A percentile compares a stretch with the other conserved stretches of the same genome.
Evolutionary conservation across 805 yeast genomes (phyloP).

Genomic region (Nakazawaea populi): DNA sequence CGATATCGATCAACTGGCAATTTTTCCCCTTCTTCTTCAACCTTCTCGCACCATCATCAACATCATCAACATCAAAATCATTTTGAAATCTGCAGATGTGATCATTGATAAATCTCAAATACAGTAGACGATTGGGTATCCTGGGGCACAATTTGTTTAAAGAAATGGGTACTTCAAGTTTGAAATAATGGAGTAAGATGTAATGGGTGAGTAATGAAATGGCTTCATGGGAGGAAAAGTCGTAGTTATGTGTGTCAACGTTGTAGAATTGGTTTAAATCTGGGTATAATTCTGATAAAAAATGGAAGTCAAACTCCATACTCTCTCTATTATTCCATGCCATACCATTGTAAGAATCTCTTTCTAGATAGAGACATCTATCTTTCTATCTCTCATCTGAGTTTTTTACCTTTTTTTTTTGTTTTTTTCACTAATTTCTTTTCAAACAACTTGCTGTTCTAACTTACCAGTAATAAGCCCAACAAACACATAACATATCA

Average conservation of each 20-base stretch:
- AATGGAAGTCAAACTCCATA: conserved; percentile 12
- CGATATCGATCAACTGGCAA: conserved; percentile 31
- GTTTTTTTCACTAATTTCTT: too few species aligned
- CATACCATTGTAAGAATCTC: too few species aligned
- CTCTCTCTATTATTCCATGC: neutral
- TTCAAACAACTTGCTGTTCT: too few species aligned
- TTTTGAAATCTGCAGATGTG: neutral
- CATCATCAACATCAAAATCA: too few species aligned
- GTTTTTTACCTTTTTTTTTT: neutral
- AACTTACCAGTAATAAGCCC: too few species aligned
- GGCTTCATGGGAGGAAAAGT: conserved; percentile 18
- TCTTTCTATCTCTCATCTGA: too few species aligned
- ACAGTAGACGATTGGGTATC: conserved; percentile 23
- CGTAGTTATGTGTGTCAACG: conserved; percentile 10
- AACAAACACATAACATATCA: neutral
- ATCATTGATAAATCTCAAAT: conserved; percentile 17
- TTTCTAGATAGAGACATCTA: too few species aligned
- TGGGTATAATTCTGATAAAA: conserved; percentile 14
- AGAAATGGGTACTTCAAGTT: conserved; percentile 14
- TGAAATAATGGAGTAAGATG: conserved; percentile 14
- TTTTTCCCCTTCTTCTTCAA: neutral
- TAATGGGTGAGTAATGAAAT: conserved; percentile 17
- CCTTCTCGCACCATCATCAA: neutral
- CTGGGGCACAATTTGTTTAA: conserved; percentile 24
- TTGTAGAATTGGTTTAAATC: conserved; percentile 13